Evolutionary conservation across 495 filamentous ascomycete species (phyloP).

Genomic region (Trichodelitschia bisporula): DNA sequence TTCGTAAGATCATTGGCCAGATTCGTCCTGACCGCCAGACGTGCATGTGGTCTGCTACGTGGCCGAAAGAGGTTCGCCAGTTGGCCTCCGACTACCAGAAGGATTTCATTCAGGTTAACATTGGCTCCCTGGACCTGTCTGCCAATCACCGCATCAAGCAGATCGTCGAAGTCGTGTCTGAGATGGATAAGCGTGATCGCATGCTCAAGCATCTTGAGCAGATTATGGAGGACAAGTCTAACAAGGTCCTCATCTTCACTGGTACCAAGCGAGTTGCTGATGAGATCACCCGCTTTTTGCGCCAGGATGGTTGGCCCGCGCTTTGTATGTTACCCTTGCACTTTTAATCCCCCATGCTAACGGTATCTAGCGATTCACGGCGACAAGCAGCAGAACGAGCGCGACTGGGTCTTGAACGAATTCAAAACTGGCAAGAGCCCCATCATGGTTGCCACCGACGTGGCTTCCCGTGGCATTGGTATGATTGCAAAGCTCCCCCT

Average conservation of each 20-base stretch:
- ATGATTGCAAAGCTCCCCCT: constrained; percentile 45
- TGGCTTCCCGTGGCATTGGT: constrained; percentile 98
- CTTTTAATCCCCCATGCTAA: constrained; percentile 29
- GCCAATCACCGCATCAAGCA: constrained; percentile 98
- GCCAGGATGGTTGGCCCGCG: constrained; percentile 96
- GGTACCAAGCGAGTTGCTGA: constrained; percentile 97
- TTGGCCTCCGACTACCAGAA: constrained; percentile 85
- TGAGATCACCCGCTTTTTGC: constrained; percentile 94
- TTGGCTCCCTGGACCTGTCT: constrained; percentile 87
- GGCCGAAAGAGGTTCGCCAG: constrained; percentile 96
- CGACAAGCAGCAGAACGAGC: constrained; percentile 98
- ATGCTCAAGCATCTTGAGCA: constrained; percentile 97
- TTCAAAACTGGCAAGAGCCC: constrained; percentile 94
- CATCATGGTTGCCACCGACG: constrained; percentile 96
- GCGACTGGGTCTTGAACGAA: constrained; percentile 98
- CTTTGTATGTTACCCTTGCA: constrained; percentile 41
- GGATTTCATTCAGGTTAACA: constrained; percentile 97
- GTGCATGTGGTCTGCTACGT: constrained; percentile 99
- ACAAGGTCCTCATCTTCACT: constrained; percentile 89
- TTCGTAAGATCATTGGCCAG: constrained; percentile 88
- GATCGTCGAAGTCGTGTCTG: constrained; percentile 82
- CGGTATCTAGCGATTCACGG: constrained; percentile 63
- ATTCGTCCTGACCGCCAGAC: constrained; percentile 97
- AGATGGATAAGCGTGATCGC: constrained; percentile 91
- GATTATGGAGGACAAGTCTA: constrained; percentile 86